Base-by-base conservation (phyloP, 495 filamentous ascomycete genomes). In the Pseudoneurospora amorphoporcata region DNA sequence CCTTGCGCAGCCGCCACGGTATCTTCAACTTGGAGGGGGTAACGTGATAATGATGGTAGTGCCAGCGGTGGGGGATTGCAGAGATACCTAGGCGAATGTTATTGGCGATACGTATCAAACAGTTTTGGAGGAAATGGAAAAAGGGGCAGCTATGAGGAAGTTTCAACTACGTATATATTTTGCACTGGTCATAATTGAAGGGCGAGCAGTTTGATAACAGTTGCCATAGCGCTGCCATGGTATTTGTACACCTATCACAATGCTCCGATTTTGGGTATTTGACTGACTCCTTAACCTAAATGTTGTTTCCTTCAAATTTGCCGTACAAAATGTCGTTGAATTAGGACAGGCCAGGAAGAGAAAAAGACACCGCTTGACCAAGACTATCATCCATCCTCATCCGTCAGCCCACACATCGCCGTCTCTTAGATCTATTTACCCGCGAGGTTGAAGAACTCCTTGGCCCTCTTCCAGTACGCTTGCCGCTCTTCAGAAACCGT, bases 401-500 rank as follows among this genome's bases (percentile, higher is more conserved):
- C 43, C 6, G 0, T 69, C 7, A 71, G 19, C 10, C 40, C 39
- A 10, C 53, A 65, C 0, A 37, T 65, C 6, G 29, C 43, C 39
- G 8, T 2, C n/a, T 71, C 29, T 70, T 10, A 39, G 61, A n/a
- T 9, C 53, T n/a, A 43, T 47, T 68, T 75, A 83, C 53, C 53
- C 29, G 23, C 35, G 6, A 86, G 76, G 39, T 73, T 73, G 43
- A 87, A 83, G 2, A 81, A 84, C 19, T 41, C 16, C 81, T 84
- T 85, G 5, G 86, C 86, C 16, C 79, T 69, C 9, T 53, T 76
- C 90, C 91, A 94, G 75, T 88, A 88, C 40, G 70, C 82, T 76
- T 80, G 82, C 37, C 92, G 78, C 0, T 84, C 85, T 23, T 80
- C 72, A 14, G 83, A 86, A 35, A 82, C 79, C 0, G 78, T 70